phyloP scores from a whole-genome alignment of 192 early-diverging fungal genomes.

The Podila clonocystis region DNA sequence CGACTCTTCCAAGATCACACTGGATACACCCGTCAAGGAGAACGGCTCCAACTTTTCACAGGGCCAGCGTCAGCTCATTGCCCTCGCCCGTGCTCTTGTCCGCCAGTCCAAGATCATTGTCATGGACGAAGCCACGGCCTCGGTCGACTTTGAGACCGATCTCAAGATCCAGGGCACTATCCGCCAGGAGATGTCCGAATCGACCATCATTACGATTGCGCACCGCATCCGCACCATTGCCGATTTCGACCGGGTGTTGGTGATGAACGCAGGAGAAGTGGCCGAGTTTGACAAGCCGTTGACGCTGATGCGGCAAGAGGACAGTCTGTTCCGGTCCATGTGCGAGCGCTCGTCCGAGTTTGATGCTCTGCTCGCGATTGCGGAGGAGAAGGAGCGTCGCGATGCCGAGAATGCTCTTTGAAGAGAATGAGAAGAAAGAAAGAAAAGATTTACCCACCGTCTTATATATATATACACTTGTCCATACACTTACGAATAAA shows the following conservation, averaged over 20 bases:
- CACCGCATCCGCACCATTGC: slow-evolving; percentile 86
- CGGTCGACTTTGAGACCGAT: slow-evolving; percentile 88
- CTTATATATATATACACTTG: no score
- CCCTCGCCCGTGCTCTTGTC: slow-evolving; percentile 78
- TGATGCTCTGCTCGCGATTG: slow-evolving; percentile 72
- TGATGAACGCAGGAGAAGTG: slow-evolving; percentile 76
- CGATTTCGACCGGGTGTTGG: slow-evolving; percentile 73
- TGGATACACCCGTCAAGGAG: slow-evolving; percentile 81
- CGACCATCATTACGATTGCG: slow-evolving; percentile 87
- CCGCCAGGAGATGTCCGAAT: slow-evolving; percentile 71
- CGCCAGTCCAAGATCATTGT: no score
- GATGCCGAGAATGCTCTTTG: slow-evolving; percentile 10
- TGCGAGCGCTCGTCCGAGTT: slow-evolving; percentile 86
- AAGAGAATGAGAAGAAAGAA: neutral
- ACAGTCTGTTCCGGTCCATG: slow-evolving; percentile 82
- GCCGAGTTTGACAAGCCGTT: slow-evolving; percentile 86
- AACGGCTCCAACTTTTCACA: slow-evolving; percentile 80
- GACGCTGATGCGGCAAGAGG: slow-evolving; percentile 69
- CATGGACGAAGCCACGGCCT: slow-evolving; percentile 95
- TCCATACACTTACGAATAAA: no score
- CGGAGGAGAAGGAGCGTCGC: slow-evolving; percentile 50
- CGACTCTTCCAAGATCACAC: slow-evolving; percentile 44
- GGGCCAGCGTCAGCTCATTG: slow-evolving; percentile 79
- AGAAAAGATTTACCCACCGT: no score
- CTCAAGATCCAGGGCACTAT: slow-evolving; percentile 85